Percentiles rank a stretch among this genome's conserved stretches.
phyloP scores from a whole-genome alignment of 345 rosid genomes.

The Lumnitzera racemosa region DNA sequence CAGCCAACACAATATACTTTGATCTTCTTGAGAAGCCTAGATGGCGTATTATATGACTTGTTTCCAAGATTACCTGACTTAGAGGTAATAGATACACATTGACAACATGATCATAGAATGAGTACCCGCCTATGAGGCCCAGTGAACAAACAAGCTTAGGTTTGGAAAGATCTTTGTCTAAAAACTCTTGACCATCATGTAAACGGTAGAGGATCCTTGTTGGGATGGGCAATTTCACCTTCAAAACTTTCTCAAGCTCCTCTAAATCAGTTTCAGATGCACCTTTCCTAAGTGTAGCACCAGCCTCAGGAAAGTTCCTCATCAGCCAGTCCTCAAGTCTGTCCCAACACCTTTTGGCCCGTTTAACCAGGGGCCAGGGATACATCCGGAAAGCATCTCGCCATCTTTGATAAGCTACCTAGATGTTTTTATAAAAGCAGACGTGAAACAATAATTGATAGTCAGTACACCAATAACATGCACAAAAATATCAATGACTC shows the following conservation, averaged over 20 bases:
- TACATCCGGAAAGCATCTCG: conserved; percentile 65
- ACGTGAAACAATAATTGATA: background rate
- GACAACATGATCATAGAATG: conserved; percentile 35
- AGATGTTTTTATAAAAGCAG: background rate
- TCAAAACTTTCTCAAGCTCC: conserved; percentile 36
- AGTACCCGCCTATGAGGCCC: conserved; percentile 85
- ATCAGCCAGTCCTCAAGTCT: conserved; percentile 52
- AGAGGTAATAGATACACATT: conserved; percentile 70
- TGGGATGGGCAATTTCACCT: conserved; percentile 66
- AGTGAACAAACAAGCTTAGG: conserved; percentile 7
- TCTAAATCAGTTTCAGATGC: conserved; percentile 61
- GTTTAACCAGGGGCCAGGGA: conserved; percentile 71
- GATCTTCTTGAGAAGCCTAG: conserved; percentile 18
- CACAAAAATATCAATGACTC: background rate
- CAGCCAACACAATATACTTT: conserved; percentile 48
- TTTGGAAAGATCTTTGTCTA: background rate
- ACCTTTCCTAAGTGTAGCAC: conserved; percentile 60
- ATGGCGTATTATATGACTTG: conserved; percentile 21
- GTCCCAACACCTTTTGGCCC: conserved; percentile 76
- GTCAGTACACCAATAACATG: background rate
- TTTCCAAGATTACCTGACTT: conserved; percentile 32
- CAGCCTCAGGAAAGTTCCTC: conserved; percentile 63
- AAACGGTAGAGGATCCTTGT: conserved; percentile 79
- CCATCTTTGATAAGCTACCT: conserved; percentile 68
- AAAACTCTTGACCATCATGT: conserved; percentile 62